A percentile compares a stretch with the other conserved stretches of the same genome.
These are phyloP conservation scores for Chytriomyces hyalinus DNA, from an alignment of 192 early-diverging fungal species.

Conservation along the genomic window DNA sequence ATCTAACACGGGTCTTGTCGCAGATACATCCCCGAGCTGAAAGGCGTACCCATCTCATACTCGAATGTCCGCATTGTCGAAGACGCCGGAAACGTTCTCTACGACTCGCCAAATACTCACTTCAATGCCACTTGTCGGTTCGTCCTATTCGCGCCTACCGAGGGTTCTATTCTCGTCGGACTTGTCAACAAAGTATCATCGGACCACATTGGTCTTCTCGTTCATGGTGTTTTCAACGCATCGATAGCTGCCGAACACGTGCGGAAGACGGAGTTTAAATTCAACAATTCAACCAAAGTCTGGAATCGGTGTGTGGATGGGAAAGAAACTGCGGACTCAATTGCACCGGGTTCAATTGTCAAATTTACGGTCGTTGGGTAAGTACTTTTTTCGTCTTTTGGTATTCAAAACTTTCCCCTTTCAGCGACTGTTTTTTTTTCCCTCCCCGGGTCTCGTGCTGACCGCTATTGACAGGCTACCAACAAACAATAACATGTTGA, in stretches of 20 bases:
- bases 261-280: slow-evolving; percentile 74
- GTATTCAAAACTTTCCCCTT: neutral
- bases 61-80: slow-evolving; percentile 66
- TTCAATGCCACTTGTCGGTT: slow-evolving; percentile 74
- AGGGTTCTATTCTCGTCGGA: slow-evolving; percentile 65
- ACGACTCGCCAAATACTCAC: slow-evolving; percentile 84
- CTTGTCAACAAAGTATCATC: slow-evolving; percentile 91
- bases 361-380: slow-evolving; percentile 77
- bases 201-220: slow-evolving; percentile 91
- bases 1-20: neutral
- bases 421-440: neutral
- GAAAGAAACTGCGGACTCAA: slow-evolving; percentile 30
- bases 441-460: neutral
- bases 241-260: slow-evolving; percentile 87
- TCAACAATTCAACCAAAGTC: slow-evolving; percentile 50
- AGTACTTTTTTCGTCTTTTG: slow-evolving; percentile 31
- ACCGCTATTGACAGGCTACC: slow-evolving; percentile 61
- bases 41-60: slow-evolving; percentile 85
- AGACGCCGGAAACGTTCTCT: slow-evolving; percentile 67
- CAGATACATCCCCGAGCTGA: slow-evolving; percentile 83
- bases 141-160: slow-evolving; percentile 78
- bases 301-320: slow-evolving; percentile 37
- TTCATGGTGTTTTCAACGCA: slow-evolving; percentile 95
- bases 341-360: slow-evolving; percentile 70
- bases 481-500: slow-evolving; percentile 81